A percentile compares a stretch with the other conserved stretches of the same genome.
These are phyloP conservation scores for Fusarium redolens DNA, from an alignment of 2,329 filamentous ascomycete genomes.

Conservation along the genomic window DNA sequence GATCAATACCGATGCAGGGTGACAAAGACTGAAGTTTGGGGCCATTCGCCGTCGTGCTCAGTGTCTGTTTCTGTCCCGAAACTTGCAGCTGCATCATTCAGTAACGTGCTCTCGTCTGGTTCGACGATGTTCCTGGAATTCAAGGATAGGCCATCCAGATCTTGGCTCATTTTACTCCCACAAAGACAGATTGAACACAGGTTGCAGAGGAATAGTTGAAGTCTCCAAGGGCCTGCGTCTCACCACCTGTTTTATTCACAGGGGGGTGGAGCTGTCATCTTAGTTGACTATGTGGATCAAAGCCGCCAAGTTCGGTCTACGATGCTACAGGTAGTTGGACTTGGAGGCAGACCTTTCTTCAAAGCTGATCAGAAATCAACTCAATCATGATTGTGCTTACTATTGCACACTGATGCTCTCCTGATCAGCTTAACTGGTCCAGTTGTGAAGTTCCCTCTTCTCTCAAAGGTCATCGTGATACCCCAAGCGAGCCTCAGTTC, in stretches of 20 bases:
- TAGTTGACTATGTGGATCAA: not conserved
- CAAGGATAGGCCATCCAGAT: not conserved
- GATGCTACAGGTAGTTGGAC: not conserved
- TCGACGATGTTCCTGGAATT: not conserved
- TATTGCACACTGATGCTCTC: not conserved
- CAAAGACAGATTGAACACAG: not conserved
- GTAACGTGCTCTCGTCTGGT: not conserved
- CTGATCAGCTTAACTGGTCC: not conserved
- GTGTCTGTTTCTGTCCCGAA: not conserved
- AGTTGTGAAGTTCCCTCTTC: not conserved
- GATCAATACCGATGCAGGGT: not conserved
- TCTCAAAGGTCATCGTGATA: not conserved
- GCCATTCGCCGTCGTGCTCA: slow-evolving; percentile 1
- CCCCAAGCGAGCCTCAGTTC: too few species aligned
- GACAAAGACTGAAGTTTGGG: not conserved
- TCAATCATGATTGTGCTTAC: not conserved
- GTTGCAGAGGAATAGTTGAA: too few species aligned
- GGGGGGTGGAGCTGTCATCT: not conserved
- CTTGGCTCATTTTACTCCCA: not conserved
- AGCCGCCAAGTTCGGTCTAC: not conserved
- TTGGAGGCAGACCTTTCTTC: not conserved
- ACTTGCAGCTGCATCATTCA: not conserved
- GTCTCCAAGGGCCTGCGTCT: not conserved
- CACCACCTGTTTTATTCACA: not conserved
- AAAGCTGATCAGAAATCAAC: too few species aligned